Evolutionary conservation across 805 yeast genomes (phyloP).

Genomic region (Starmerella etchellsii): DNA sequence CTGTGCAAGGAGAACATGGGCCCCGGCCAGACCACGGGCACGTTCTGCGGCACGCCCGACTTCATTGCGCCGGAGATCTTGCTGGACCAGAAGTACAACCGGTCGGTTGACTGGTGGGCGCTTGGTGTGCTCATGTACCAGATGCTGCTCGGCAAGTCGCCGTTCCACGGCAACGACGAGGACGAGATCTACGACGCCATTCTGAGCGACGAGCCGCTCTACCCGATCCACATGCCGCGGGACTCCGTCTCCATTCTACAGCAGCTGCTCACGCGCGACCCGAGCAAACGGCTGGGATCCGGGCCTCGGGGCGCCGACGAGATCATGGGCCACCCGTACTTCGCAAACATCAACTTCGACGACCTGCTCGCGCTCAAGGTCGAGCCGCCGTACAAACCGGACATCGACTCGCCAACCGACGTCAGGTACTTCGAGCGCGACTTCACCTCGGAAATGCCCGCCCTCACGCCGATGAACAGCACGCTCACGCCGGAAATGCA

Average conservation of each 20-base stretch:
- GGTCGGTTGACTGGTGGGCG: conserved; percentile 99
- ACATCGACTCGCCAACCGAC: conserved; percentile 74
- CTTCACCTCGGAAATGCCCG: conserved; percentile 87
- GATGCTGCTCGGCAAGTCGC: conserved; percentile 92
- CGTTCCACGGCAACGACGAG: conserved; percentile 93
- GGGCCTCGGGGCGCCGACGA: conserved; percentile 83
- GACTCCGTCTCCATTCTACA: conserved; percentile 91
- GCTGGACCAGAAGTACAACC: conserved; percentile 80
- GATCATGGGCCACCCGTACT: conserved; percentile 91
- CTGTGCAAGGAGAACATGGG: conserved; percentile 91
- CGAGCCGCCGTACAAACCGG: conserved; percentile 84
- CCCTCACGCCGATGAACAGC: conserved; percentile 87
- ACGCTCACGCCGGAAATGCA: conserved; percentile 76
- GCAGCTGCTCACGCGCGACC: conserved; percentile 81
- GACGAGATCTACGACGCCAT: conserved; percentile 97
- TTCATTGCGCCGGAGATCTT: conserved; percentile 98
- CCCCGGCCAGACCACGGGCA: conserved; percentile 57
- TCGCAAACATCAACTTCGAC: conserved; percentile 78
- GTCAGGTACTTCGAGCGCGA: conserved; percentile 88
- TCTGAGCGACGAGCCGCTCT: conserved; percentile 87
- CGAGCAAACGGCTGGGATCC: conserved; percentile 68
- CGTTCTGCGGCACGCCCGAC: conserved; percentile 98
- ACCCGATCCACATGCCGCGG: conserved; percentile 94
- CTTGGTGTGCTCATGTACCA: conserved; percentile 93
- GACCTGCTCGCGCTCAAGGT: conserved; percentile 61